These are phyloP conservation scores for Blastocystis hominis DNA, from an alignment of 352 stramenopile species.

Conservation along the genomic window DNA sequence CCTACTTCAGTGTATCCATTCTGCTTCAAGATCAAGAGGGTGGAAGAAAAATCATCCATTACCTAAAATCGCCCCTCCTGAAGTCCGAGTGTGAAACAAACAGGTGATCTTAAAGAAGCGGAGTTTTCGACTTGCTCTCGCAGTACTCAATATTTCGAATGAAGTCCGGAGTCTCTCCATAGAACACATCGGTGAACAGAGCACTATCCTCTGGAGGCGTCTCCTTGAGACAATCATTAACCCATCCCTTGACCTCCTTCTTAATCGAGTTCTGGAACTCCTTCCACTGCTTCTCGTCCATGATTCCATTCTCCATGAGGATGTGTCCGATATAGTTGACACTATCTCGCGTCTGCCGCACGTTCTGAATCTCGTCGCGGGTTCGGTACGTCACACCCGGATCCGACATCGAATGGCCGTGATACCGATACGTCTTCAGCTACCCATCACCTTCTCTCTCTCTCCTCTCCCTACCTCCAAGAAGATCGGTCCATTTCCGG, in stretches of 20 bases:
- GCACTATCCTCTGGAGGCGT: slow-evolving; percentile 69
- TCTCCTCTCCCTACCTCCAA: slow-evolving; percentile 71
- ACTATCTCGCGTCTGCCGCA: slow-evolving; percentile 89
- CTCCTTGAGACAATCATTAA: slow-evolving; percentile 77
- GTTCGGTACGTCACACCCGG: slow-evolving; percentile 98
- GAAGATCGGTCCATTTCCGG: slow-evolving; percentile 95
- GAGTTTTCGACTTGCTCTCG: slow-evolving; percentile 76
- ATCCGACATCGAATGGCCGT: slow-evolving; percentile 99
- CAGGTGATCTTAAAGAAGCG: slow-evolving; percentile 45
- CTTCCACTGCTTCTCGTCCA: slow-evolving; percentile 72
- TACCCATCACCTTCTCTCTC: slow-evolving; percentile 40
- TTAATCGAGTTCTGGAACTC: slow-evolving; percentile 94
- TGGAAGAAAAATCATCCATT: background rate
- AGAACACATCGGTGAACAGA: slow-evolving; percentile 80
- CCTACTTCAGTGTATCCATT: background rate
- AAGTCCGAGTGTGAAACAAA: slow-evolving; percentile 6
- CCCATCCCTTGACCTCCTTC: slow-evolving; percentile 91
- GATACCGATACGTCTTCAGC: slow-evolving; percentile 99
- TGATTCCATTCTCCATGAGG: slow-evolving; percentile 89
- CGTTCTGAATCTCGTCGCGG: slow-evolving; percentile 97
- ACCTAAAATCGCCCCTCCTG: background rate
- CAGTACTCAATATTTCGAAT: slow-evolving; percentile 89
- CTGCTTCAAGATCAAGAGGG: background rate
- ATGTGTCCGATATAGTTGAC: slow-evolving; percentile 66
- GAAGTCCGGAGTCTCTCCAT: slow-evolving; percentile 82